phyloP scores from a whole-genome alignment of 768 basidiomycete species.

The Tulasnella sp. region DNA sequence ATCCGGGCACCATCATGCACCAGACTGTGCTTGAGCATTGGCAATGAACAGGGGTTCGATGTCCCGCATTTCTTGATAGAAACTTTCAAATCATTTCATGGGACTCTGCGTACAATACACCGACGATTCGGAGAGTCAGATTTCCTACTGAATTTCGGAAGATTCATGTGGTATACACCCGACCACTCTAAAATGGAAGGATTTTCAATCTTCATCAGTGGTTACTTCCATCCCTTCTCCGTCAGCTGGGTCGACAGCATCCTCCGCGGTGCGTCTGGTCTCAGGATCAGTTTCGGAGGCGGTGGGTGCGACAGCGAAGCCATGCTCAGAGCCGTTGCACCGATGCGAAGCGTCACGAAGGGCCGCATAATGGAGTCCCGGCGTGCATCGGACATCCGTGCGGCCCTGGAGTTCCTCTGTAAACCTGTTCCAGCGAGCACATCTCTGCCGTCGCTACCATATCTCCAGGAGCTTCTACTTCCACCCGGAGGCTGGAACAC shows the following conservation, averaged over 20 bases:
- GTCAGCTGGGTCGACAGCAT: background rate
- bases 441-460: background rate
- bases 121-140: background rate
- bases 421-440: background rate
- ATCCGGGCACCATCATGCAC: background rate
- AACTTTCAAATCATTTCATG: background rate
- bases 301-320: background rate
- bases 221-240: background rate
- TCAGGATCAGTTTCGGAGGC: background rate
- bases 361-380: background rate
- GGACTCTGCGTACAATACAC: background rate
- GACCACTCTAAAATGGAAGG: background rate
- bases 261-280: background rate
- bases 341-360: background rate
- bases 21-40: background rate
- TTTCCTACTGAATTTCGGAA: background rate
- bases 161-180: background rate
- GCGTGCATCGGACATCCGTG: background rate
- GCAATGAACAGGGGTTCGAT: background rate
- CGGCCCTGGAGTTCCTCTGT: background rate
- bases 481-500: background rate
- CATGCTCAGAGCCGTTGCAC: background rate
- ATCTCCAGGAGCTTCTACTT: background rate
- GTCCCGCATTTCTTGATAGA: background rate
- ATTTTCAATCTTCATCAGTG: background rate